These are phyloP conservation scores for Colletotrichum abscissum DNA, from an alignment of 2,329 filamentous ascomycete species.

Conservation along the genomic window DNA sequence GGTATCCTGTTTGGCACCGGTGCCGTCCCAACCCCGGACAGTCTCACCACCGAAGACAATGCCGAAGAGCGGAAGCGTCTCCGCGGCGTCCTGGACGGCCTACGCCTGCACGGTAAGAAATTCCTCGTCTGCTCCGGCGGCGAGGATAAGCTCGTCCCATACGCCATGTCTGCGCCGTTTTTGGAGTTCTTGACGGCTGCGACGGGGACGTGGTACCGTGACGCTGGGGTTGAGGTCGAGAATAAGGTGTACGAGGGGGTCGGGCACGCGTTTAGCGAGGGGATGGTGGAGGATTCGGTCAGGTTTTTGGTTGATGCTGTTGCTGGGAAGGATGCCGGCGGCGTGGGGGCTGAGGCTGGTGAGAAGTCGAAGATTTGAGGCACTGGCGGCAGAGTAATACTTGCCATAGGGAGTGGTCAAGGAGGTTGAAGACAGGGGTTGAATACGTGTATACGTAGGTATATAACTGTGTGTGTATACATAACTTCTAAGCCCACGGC, in stretches of 20 bases:
- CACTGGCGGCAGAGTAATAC: neutral
- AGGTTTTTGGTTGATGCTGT: slow-evolving; percentile 68
- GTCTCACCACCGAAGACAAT: slow-evolving; percentile 41
- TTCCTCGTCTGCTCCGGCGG: slow-evolving; percentile 74
- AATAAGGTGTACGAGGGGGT: slow-evolving; percentile 76
- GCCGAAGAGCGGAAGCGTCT: slow-evolving; percentile 55
- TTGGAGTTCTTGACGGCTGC: slow-evolving; percentile 70
- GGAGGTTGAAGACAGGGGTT: neutral
- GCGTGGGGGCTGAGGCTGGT: slow-evolving; percentile 34
- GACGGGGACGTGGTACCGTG: slow-evolving; percentile 61
- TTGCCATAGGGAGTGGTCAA: neutral
- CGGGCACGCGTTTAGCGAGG: slow-evolving; percentile 75
- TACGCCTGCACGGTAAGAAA: slow-evolving; percentile 68
- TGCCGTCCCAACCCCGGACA: slow-evolving; percentile 41
- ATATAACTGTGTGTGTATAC: neutral
- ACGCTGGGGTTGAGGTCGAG: slow-evolving; percentile 67
- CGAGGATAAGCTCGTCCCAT: slow-evolving; percentile 79
- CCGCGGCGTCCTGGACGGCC: slow-evolving; percentile 55
- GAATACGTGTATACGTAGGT: too few species aligned
- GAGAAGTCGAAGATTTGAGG: slow-evolving; percentile 44
- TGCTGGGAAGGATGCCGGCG: slow-evolving; percentile 41
- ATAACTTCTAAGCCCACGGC: slow-evolving; percentile 50
- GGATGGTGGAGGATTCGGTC: slow-evolving; percentile 76
- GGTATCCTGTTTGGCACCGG: slow-evolving; percentile 73
- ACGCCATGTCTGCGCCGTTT: slow-evolving; percentile 69